Percentiles rank a stretch among this genome's conserved stretches.
These are phyloP conservation scores for Exophiala aquamarina DNA, from an alignment of 2,329 filamentous ascomycete species.

Conservation along the genomic window DNA sequence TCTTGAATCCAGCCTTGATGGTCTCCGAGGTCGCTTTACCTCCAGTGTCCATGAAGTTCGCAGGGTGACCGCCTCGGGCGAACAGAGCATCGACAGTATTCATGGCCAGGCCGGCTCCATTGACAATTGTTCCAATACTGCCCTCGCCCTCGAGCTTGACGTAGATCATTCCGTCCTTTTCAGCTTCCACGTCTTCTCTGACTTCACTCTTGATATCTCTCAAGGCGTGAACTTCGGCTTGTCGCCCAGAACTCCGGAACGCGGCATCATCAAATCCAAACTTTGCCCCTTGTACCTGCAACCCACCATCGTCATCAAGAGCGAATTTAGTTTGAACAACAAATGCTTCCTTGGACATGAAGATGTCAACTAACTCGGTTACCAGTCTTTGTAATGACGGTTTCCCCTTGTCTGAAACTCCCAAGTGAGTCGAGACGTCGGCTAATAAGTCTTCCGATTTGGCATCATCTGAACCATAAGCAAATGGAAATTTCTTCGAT, in stretches of 20 bases:
- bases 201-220: slow-evolving; percentile 55
- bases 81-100: slow-evolving; percentile 81
- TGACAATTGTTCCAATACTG: slow-evolving; percentile 75
- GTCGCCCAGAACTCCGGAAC: slow-evolving; percentile 61
- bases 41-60: slow-evolving; percentile 88
- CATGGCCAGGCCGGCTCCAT: slow-evolving; percentile 87
- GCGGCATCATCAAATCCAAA: slow-evolving; percentile 72
- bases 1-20: slow-evolving; percentile 72
- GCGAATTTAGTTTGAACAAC: slow-evolving; percentile 55
- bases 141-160: slow-evolving; percentile 59
- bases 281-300: slow-evolving; percentile 55
- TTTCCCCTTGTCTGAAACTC: slow-evolving; percentile 50
- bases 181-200: slow-evolving; percentile 60
- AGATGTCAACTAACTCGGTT: slow-evolving; percentile 57
- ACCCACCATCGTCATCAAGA: slow-evolving; percentile 37
- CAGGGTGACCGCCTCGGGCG: slow-evolving; percentile 64
- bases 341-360: slow-evolving; percentile 65
- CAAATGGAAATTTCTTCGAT: slow-evolving; percentile 60
- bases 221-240: slow-evolving; percentile 59
- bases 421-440: slow-evolving; percentile 48
- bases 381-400: slow-evolving; percentile 52
- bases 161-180: slow-evolving; percentile 75
- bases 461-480: slow-evolving; percentile 54
- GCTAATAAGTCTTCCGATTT: slow-evolving; percentile 44
- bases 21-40: slow-evolving; percentile 83